Percentiles rank a stretch among this genome's conserved stretches.
Conservation (phyloP, 768 basidiomycete species). For the Neoboletus brunneissimus region DNA sequence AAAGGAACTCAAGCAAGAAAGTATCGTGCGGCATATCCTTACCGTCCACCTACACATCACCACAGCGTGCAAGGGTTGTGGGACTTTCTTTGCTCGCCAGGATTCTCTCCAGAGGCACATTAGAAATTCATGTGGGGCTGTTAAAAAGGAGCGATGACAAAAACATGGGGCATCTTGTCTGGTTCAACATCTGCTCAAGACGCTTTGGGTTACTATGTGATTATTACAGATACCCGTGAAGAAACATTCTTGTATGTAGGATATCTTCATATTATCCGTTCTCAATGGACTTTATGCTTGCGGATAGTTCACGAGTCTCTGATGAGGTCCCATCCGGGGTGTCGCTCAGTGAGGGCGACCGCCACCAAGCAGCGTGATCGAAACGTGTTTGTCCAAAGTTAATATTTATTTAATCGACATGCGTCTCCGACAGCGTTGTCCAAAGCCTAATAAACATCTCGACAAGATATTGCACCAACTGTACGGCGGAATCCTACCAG, state of each 20-base stretch:
- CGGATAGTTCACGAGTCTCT: no score
- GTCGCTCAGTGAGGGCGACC: no score
- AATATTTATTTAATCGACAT: no score
- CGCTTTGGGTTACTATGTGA: neutral
- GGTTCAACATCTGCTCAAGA: neutral
- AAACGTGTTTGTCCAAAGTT: no score
- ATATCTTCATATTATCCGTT: neutral
- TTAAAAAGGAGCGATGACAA: neutral
- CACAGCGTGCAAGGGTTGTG: conserved; percentile 15
- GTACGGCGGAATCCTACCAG: conserved; percentile 42
- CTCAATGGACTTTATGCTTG: neutral
- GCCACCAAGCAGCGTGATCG: no score
- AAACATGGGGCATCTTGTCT: neutral
- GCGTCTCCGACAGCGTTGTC: no score
- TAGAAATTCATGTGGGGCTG: conserved; percentile 15
- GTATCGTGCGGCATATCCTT: conserved; percentile 23
- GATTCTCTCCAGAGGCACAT: conserved; percentile 28
- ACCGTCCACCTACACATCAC: conserved; percentile 20
- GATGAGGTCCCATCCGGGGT: no score
- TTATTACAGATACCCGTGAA: neutral
- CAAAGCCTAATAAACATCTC: neutral
- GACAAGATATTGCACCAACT: neutral
- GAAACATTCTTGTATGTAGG: neutral
- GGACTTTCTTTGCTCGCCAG: conserved; percentile 23
- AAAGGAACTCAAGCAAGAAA: conserved; percentile 26